Evolutionary conservation across 768 basidiomycete species (phyloP), one percentile per base, ranked within the genome.

Genomic region (Krasilnikovozyma curviuscula): DNA sequence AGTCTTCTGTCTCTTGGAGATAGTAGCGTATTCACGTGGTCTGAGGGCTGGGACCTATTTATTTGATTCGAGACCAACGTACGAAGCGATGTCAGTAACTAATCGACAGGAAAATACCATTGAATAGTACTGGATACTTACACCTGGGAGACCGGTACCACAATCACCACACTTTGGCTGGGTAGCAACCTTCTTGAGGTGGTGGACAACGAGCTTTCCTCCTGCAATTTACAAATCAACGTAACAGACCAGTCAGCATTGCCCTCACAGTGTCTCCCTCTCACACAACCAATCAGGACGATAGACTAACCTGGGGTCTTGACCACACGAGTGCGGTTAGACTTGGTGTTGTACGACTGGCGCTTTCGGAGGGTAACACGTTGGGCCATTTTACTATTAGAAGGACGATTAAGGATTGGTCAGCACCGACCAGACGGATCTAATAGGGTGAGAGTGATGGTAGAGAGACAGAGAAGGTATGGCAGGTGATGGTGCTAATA

Each of bases 331-430:
- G 89, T 75, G 65, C 85, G 78, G 76, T 81, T 88, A 50, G 91
- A 97, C 61, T 79, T 78, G 69, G 93, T 97, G 78, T 93, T 95
- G 76, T 98, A 93, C 19, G 86, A 78, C 58, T 80, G 79, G 66
- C 93, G 85, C 71, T 93, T 98, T 73, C 93, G 82, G 72, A 98
- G 85, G 61, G 88, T 93, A 62, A 98, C 89, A 65, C 93, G 86
- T 78, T 97, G 91, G 69, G 85, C 86, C 91, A 95, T 95, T 69
- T 61, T 61, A 18, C 29, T 18, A 46, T n/a, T 21, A n/a, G n/a
- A n/a, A n/a, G n/a, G n/a, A n/a, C n/a, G n/a, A n/a, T n/a, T n/a
- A n/a, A n/a, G n/a, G n/a, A n/a, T n/a, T n/a, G n/a, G n/a, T n/a
- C n/a, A n/a, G n/a, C n/a, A n/a, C n/a, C n/a, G n/a, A n/a, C n/a